Percentiles rank a stretch among this genome's conserved stretches.
Evolutionary conservation across 2,329 filamentous ascomycete species (phyloP).

Genomic region (Colletotrichum sp.): DNA sequence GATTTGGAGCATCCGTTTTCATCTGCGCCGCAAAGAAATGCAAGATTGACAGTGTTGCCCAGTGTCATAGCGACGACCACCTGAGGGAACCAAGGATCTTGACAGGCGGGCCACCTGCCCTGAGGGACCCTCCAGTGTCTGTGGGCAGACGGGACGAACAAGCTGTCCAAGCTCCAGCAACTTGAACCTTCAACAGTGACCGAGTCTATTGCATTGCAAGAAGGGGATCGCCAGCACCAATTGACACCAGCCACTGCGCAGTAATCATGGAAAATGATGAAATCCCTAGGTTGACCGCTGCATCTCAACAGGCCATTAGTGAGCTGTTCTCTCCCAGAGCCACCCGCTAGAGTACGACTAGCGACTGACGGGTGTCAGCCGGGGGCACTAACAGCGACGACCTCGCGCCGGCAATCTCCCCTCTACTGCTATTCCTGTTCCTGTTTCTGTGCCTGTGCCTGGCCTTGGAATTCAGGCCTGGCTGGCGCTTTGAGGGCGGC

Average conservation of each 20-base stretch:
- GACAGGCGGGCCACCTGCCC: not conserved
- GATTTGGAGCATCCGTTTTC: not conserved
- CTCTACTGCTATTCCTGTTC: not conserved
- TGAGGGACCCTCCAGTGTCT: not conserved
- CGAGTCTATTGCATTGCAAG: not conserved
- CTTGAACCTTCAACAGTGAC: not conserved
- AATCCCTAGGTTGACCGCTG: not conserved
- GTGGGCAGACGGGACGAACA: not conserved
- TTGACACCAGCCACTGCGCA: not conserved
- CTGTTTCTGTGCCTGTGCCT: not conserved
- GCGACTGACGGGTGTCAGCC: not conserved
- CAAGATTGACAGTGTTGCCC: not conserved
- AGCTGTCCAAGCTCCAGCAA: not conserved
- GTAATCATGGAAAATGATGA: not conserved
- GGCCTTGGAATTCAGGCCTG: not conserved
- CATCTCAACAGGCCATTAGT: not conserved
- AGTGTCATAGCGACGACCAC: not conserved
- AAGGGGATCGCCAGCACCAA: not conserved
- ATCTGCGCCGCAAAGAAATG: not conserved
- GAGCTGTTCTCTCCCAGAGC: not conserved
- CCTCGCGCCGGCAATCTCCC: not conserved
- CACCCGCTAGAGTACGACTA: not conserved
- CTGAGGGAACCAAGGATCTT: not conserved
- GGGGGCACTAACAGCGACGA: not conserved
- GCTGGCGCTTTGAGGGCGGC: not conserved